A percentile compares a stretch with the other conserved stretches of the same genome.
Conservation (phyloP, 129 eudicot genomes). For the Helianthus annuus region DNA sequence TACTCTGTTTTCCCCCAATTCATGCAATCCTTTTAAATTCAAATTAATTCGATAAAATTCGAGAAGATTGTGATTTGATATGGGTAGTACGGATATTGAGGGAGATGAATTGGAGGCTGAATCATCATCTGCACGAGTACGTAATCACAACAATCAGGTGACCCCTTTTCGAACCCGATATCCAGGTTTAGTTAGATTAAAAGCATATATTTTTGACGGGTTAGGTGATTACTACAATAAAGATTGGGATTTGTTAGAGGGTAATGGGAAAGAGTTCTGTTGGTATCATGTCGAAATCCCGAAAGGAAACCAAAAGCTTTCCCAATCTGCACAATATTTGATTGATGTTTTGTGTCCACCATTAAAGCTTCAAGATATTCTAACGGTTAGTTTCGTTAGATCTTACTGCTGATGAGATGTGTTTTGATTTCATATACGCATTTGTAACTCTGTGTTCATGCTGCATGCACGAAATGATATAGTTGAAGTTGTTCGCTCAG, state of each 20-base stretch:
- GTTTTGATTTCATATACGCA: too few relatives aligned
- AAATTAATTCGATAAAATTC: constrained; percentile 2
- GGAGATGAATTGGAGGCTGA: constrained; percentile 58
- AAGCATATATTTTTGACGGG: constrained; percentile 93
- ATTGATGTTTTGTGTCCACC: constrained; percentile 95
- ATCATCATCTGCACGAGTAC: constrained; percentile 30
- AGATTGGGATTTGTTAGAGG: constrained; percentile 89
- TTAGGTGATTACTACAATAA: constrained; percentile 81
- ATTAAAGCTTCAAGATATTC: constrained; percentile 87
- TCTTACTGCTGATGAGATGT: too few relatives aligned
- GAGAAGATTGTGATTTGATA: constrained; percentile 2
- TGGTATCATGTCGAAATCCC: constrained; percentile 99
- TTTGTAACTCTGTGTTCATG: too few relatives aligned
- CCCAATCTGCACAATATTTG: constrained; percentile 83
- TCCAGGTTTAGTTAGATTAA: constrained; percentile 60
- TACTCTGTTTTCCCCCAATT: constrained; percentile 14
- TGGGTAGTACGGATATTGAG: constrained; percentile 38
- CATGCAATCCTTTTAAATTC: not conserved
- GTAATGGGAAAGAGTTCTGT: constrained; percentile 77
- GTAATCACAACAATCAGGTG: constrained; percentile 18
- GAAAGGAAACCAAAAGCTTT: constrained; percentile 76
- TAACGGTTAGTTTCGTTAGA: too few relatives aligned
- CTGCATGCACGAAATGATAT: too few relatives aligned
- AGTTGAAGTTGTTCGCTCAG: too few relatives aligned
- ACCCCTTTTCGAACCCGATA: constrained; percentile 37